Conservation (phyloP, 2,329 filamentous ascomycete species). For the Ciborinia camelliae region DNA sequence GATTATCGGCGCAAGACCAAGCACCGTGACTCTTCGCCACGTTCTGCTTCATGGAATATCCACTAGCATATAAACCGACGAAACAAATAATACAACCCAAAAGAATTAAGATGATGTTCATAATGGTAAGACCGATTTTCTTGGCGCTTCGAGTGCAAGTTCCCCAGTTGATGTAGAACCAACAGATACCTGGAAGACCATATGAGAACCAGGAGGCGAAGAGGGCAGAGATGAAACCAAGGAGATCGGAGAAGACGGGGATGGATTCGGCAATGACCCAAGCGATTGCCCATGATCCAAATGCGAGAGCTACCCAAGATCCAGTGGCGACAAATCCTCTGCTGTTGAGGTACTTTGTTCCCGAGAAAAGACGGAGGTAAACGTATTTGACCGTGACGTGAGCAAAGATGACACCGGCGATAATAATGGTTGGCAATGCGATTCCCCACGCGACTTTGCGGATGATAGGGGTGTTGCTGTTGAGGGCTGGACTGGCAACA, state of each 20-base stretch:
- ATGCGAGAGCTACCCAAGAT: constrained; percentile 57
- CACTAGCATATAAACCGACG: constrained; percentile 24
- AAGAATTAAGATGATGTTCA: constrained; percentile 21
- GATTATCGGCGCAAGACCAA: constrained; percentile 19
- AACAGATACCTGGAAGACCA: constrained; percentile 47
- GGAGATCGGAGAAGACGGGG: constrained; percentile 63
- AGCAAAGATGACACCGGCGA: constrained; percentile 68
- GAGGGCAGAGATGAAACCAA: constrained; percentile 57
- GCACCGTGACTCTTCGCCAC: neutral
- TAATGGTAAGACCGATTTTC: constrained; percentile 19
- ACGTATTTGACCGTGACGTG: constrained; percentile 65
- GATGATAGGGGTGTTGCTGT: constrained; percentile 50
- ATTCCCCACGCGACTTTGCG: constrained; percentile 65
- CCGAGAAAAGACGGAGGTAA: constrained; percentile 58
- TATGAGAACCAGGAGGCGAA: constrained; percentile 56
- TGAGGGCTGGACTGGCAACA: constrained; percentile 64
- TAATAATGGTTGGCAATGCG: constrained; percentile 66
- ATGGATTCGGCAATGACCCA: constrained; percentile 67
- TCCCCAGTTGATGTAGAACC: constrained; percentile 48
- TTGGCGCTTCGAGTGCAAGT: constrained; percentile 32
- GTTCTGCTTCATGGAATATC: constrained; percentile 14
- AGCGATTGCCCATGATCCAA: constrained; percentile 55
- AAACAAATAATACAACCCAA: constrained; percentile 23
- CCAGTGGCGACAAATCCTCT: constrained; percentile 51
- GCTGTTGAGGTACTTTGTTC: constrained; percentile 41